Conservation (phyloP, 768 basidiomycete genomes). For the Suillus plorans region DNA sequence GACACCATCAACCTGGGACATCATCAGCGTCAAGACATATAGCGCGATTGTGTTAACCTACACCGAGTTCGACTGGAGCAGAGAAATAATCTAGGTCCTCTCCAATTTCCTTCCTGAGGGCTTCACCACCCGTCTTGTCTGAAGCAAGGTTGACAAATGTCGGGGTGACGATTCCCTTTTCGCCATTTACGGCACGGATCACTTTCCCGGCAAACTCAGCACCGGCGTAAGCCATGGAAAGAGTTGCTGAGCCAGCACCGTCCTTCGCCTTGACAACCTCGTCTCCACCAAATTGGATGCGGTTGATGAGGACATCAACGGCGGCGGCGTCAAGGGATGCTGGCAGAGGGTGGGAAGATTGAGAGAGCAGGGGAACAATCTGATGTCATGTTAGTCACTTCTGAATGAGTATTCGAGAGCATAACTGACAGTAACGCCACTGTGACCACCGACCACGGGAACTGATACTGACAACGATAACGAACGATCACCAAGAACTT, state of each 20-base stretch:
- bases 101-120: constrained; percentile 77
- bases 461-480: constrained; percentile 64
- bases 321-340: constrained; percentile 44
- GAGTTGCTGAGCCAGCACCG: constrained; percentile 87
- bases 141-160: constrained; percentile 81
- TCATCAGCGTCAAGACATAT: neutral
- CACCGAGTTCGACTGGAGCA: constrained; percentile 84
- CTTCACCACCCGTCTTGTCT: constrained; percentile 68
- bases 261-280: constrained; percentile 99
- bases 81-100: constrained; percentile 85
- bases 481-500: constrained; percentile 65
- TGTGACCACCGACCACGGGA: constrained; percentile 95
- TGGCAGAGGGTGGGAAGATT: constrained; percentile 79
- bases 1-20: constrained; percentile 71
- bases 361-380: constrained; percentile 94
- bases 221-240: constrained; percentile 95
- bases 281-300: constrained; percentile 95
- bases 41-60: constrained; percentile 31
- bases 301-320: constrained; percentile 66
- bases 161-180: constrained; percentile 83
- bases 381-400: constrained; percentile 27
- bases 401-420: neutral
- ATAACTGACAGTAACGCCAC: constrained; percentile 75
- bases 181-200: constrained; percentile 81
- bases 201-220: constrained; percentile 85